A percentile compares a stretch with the other conserved stretches of the same genome.
Conservation (phyloP, 306 rosid species). For the Cucumis sativus region DNA sequence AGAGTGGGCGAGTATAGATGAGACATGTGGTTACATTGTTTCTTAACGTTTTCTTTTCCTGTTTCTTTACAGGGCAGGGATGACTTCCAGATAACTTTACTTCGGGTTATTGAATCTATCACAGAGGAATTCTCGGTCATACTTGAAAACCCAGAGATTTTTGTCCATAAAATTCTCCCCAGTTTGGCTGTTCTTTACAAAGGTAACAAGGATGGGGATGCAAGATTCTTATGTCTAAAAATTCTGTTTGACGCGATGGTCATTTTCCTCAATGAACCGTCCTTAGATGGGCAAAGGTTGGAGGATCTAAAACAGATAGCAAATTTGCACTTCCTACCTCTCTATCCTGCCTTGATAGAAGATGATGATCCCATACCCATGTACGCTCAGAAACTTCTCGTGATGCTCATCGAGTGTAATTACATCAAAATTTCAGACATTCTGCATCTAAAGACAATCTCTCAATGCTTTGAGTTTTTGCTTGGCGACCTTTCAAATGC, state of each 20-base stretch:
- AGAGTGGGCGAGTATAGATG: not conserved
- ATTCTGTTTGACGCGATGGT: conserved; percentile 74
- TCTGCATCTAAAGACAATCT: conserved; percentile 71
- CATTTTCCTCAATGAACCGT: conserved; percentile 58
- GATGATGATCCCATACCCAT: conserved; percentile 96
- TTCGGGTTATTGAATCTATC: conserved; percentile 75
- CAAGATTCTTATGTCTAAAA: conserved; percentile 92
- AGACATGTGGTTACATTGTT: not conserved
- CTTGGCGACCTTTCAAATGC: conserved; percentile 89
- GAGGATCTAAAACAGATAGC: conserved; percentile 58
- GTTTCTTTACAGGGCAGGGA: conserved; percentile 75
- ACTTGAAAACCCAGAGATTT: conserved; percentile 56
- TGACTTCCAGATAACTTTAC: conserved; percentile 92
- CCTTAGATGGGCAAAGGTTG: conserved; percentile 51
- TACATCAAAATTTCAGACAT: conserved; percentile 73
- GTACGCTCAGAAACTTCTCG: conserved; percentile 95
- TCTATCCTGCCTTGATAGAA: conserved; percentile 78
- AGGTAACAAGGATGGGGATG: conserved; percentile 96
- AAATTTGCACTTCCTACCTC: conserved; percentile 72
- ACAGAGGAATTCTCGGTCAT: conserved; percentile 55
- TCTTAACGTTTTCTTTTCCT: not conserved
- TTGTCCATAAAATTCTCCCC: conserved; percentile 72
- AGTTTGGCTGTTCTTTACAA: conserved; percentile 80
- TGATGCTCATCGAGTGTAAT: conserved; percentile 71
- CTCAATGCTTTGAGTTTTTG: conserved; percentile 95